These are phyloP conservation scores for Oxyria digyna DNA, from an alignment of 148 eudicot species.

Conservation along the genomic window DNA sequence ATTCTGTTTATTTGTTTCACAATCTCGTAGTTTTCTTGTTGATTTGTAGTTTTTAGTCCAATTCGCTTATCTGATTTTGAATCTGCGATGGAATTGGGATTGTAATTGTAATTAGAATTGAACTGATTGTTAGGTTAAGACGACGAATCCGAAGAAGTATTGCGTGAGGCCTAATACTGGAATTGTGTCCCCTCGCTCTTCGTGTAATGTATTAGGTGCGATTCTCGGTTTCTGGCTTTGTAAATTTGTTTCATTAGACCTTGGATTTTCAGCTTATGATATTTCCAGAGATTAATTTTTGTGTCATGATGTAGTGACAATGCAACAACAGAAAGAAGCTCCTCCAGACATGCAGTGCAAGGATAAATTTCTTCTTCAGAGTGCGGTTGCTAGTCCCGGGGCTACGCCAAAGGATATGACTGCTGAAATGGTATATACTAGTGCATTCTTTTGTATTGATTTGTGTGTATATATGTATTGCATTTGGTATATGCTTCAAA, in stretches of 20 bases:
- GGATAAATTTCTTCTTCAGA: slow-evolving; percentile 80
- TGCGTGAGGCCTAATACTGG: slow-evolving; percentile 84
- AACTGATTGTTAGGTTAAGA: slow-evolving; percentile 50
- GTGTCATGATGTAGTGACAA: slow-evolving; percentile 36
- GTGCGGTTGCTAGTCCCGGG: slow-evolving; percentile 45
- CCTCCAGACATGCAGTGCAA: slow-evolving; percentile 80
- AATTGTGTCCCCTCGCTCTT: slow-evolving; percentile 56
- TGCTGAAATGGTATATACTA: slow-evolving; percentile 54
- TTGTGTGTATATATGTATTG: not conserved
- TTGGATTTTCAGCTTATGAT: not conserved
- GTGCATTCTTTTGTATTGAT: not conserved
- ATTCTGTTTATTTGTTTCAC: not conserved
- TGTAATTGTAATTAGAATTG: not conserved
- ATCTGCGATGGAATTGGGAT: not conserved
- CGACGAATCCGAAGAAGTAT: slow-evolving; percentile 89
- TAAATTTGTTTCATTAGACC: not conserved
- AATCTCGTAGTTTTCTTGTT: not conserved
- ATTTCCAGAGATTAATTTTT: not conserved
- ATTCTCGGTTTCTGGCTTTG: not conserved
- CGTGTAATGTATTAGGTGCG: slow-evolving; percentile 65
- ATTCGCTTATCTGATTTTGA: not conserved
- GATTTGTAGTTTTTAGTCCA: not conserved
- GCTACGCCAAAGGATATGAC: slow-evolving; percentile 54
- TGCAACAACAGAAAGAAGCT: slow-evolving; percentile 84
- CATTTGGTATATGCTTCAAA: not conserved